Evolutionary conservation across 257 asterid genomes (phyloP).

Genomic region (Petrea volubilis): DNA sequence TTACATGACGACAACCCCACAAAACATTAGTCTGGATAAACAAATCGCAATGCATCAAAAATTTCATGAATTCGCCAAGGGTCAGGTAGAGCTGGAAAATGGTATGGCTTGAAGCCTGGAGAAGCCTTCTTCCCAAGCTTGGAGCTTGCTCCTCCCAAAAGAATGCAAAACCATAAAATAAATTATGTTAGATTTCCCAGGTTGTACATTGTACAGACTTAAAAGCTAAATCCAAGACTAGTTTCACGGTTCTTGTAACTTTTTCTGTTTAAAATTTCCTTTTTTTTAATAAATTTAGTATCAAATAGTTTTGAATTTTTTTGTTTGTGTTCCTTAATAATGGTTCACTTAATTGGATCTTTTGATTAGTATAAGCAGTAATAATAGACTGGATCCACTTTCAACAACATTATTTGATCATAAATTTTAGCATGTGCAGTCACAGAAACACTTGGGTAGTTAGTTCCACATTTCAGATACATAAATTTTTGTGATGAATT

Average conservation of each 20-base stretch:
- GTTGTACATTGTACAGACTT: constrained; percentile 5
- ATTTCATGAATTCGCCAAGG: constrained; percentile 77
- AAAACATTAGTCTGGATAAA: too few relatives aligned
- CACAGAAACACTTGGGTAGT: too few relatives aligned
- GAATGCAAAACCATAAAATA: neutral
- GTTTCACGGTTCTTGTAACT: neutral
- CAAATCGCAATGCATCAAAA: too few relatives aligned
- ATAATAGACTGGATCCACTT: neutral
- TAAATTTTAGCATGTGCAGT: too few relatives aligned
- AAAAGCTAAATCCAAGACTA: neutral
- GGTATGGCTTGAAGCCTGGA: constrained; percentile 73
- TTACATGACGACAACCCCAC: too few relatives aligned
- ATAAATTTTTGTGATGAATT: too few relatives aligned
- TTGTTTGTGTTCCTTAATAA: too few relatives aligned
- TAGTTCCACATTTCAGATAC: neutral
- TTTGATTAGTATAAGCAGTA: neutral
- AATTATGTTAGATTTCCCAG: neutral
- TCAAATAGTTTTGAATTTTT: too few relatives aligned
- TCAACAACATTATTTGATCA: too few relatives aligned
- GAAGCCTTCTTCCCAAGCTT: constrained; percentile 77
- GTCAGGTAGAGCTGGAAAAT: constrained; percentile 71
- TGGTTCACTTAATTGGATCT: neutral
- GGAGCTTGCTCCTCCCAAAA: constrained; percentile 45
- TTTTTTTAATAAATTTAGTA: too few relatives aligned
- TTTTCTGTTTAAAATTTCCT: too few relatives aligned